Evolutionary conservation across 2,329 filamentous ascomycete genomes (phyloP).

Genomic region (Chaetomium sp.): DNA sequence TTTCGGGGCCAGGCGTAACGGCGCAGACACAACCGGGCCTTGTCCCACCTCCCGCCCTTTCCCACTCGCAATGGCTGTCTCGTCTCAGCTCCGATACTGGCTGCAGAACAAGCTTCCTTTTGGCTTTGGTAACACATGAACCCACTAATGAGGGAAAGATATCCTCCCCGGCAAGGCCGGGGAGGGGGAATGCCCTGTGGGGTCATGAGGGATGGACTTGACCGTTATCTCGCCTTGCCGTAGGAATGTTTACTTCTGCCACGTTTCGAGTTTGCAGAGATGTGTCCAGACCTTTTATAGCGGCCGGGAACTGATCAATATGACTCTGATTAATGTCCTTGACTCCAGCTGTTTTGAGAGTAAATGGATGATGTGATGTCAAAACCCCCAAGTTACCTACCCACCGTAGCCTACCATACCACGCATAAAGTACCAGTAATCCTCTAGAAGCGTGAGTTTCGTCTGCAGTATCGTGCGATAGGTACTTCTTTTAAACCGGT

Average conservation of each 20-base stretch:
- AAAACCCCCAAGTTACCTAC: background rate
- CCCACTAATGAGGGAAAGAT: conserved; percentile 99
- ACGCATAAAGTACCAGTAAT: background rate
- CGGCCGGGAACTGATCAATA: conserved; percentile 12
- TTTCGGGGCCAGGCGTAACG: conserved; percentile 36
- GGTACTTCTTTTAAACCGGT: too few relatives aligned
- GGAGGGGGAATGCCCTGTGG: conserved; percentile 98
- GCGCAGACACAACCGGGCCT: conserved; percentile 30
- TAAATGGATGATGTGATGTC: background rate
- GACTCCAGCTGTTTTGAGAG: background rate
- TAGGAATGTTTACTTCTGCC: conserved; percentile 19
- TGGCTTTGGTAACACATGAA: conserved; percentile 57
- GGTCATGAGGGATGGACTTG: conserved; percentile 82
- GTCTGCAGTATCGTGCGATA: background rate
- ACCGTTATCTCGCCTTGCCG: conserved; percentile 71
- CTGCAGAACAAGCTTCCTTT: conserved; percentile 37
- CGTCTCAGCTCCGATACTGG: conserved; percentile 30
- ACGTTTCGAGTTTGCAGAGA: conserved; percentile 8
- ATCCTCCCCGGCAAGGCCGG: conserved; percentile 58
- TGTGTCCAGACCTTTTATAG: conserved; percentile 20
- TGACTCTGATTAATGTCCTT: conserved; percentile 6
- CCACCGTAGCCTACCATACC: background rate
- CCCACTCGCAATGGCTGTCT: conserved; percentile 28
- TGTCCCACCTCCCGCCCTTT: conserved; percentile 30
- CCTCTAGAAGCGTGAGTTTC: background rate